phyloP scores from a whole-genome alignment of 1,284 basidiomycete genomes.

The Boletellus deceptivus region DNA sequence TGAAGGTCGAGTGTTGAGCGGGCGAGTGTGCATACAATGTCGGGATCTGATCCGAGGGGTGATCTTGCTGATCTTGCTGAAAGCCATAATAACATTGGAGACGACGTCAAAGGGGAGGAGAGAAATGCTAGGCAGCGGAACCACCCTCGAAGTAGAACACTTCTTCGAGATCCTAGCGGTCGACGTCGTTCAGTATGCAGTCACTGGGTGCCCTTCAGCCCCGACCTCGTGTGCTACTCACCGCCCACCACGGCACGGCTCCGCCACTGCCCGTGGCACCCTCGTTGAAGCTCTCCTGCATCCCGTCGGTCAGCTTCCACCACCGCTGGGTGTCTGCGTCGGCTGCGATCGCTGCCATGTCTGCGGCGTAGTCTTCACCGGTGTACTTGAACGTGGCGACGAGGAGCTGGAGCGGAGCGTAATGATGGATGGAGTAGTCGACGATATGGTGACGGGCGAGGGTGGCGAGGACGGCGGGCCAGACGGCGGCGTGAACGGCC shows the following conservation, averaged over 20 bases:
- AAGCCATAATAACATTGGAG: background rate
- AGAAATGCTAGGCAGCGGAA: slow-evolving; percentile 5
- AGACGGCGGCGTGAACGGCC: slow-evolving; percentile 61
- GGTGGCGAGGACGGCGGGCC: slow-evolving; percentile 70
- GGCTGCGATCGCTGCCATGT: slow-evolving; percentile 64
- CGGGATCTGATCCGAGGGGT: background rate
- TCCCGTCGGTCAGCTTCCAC: slow-evolving; percentile 75
- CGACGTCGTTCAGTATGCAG: slow-evolving; percentile 4
- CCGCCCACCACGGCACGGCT: slow-evolving; percentile 72
- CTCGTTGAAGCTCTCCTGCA: slow-evolving; percentile 74
- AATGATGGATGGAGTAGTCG: slow-evolving; percentile 77
- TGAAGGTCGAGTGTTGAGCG: slow-evolving; percentile 45
- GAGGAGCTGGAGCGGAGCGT: slow-evolving; percentile 60
- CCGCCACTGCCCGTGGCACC: slow-evolving; percentile 68
- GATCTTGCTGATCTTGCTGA: background rate
- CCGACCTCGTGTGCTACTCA: slow-evolving; percentile 26
- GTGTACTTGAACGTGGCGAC: slow-evolving; percentile 71
- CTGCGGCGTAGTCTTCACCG: slow-evolving; percentile 58
- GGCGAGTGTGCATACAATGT: background rate
- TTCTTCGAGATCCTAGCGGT: slow-evolving; percentile 54
- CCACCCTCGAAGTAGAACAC: slow-evolving; percentile 69
- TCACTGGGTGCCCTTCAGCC: too few species aligned
- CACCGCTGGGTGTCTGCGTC: slow-evolving; percentile 69
- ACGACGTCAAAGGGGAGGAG: too few species aligned
- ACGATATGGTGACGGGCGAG: slow-evolving; percentile 65